Percentiles rank a stretch among this genome's conserved stretches.
These are phyloP conservation scores for Chlorella vulgaris DNA, from an alignment of 139 green algal genomes.

Conservation along the genomic window DNA sequence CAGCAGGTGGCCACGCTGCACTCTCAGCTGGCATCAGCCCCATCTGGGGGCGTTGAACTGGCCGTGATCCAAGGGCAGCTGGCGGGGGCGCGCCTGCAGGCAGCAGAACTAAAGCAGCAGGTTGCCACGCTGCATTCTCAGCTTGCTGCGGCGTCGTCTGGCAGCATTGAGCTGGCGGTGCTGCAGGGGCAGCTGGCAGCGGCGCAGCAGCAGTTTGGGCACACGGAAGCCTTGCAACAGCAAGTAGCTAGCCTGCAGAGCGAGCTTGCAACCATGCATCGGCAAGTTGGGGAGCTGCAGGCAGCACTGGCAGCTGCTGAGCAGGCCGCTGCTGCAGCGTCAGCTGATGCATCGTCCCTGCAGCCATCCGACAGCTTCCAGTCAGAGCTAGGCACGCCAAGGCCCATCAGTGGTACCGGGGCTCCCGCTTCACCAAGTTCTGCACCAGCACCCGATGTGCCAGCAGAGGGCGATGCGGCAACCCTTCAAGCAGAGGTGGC, in stretches of 20 bases:
- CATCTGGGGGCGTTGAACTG: too few relatives aligned
- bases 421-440: background rate
- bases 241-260: background rate
- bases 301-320: conserved; percentile 2
- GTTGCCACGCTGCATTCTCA: too few relatives aligned
- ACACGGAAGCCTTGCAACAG: background rate
- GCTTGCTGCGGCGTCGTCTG: background rate
- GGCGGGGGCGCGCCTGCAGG: too few relatives aligned
- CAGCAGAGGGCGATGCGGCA: background rate
- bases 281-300: background rate
- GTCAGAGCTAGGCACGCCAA: conserved; percentile 3
- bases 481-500: conserved; percentile 23
- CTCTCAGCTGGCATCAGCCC: too few relatives aligned
- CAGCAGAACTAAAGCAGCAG: background rate
- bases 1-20: too few relatives aligned
- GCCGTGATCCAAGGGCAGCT: too few relatives aligned
- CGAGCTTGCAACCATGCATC: background rate
- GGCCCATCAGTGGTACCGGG: background rate
- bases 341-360: background rate
- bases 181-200: background rate
- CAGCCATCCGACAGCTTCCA: conserved; percentile 11
- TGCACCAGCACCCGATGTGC: background rate
- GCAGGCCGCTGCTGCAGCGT: background rate
- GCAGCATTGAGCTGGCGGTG: background rate
- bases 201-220: background rate